phyloP scores from a whole-genome alignment of 1,139 yeast genomes.

The Blastobotrys ciferrii region DNA sequence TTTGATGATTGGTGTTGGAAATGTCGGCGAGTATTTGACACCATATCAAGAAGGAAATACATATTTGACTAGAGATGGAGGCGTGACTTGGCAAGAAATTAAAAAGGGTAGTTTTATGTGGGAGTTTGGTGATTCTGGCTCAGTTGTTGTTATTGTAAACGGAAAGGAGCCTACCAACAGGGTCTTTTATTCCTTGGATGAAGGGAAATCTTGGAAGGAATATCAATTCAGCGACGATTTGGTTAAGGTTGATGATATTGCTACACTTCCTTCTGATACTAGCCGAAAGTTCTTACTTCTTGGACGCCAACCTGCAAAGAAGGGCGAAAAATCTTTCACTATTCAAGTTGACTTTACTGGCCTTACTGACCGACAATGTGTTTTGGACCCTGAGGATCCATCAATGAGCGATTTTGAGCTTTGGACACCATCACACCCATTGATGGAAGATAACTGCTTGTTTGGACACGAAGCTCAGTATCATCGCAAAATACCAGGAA shows the following conservation, averaged over 20 bases:
- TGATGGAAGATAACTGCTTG: conserved; percentile 58
- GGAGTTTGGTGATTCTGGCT: conserved; percentile 97
- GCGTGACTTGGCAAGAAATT: conserved; percentile 81
- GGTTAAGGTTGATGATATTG: conserved; percentile 64
- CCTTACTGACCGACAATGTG: conserved; percentile 67
- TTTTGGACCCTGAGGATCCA: conserved; percentile 57
- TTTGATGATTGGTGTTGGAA: conserved; percentile 81
- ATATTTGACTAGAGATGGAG: conserved; percentile 82
- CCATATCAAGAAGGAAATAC: conserved; percentile 59
- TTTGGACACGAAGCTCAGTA: conserved; percentile 87
- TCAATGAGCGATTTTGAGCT: conserved; percentile 73
- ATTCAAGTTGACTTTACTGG: conserved; percentile 68
- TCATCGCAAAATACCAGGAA: conserved; percentile 63
- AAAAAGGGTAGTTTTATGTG: conserved; percentile 75
- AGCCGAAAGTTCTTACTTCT: conserved; percentile 69
- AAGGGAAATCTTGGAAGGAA: conserved; percentile 74
- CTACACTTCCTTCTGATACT: conserved; percentile 89
- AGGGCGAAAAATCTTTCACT: conserved; percentile 45
- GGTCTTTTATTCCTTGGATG: conserved; percentile 68
- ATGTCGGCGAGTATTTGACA: conserved; percentile 68
- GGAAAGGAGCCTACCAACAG: conserved; percentile 56
- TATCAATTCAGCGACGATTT: conserved; percentile 59
- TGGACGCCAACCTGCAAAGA: conserved; percentile 41
- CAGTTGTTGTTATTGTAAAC: conserved; percentile 70
- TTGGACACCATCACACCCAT: conserved; percentile 78